Evolutionary conservation across 2,329 filamentous ascomycete species (phyloP).

Genomic region (Trichoderma aggressivum): DNA sequence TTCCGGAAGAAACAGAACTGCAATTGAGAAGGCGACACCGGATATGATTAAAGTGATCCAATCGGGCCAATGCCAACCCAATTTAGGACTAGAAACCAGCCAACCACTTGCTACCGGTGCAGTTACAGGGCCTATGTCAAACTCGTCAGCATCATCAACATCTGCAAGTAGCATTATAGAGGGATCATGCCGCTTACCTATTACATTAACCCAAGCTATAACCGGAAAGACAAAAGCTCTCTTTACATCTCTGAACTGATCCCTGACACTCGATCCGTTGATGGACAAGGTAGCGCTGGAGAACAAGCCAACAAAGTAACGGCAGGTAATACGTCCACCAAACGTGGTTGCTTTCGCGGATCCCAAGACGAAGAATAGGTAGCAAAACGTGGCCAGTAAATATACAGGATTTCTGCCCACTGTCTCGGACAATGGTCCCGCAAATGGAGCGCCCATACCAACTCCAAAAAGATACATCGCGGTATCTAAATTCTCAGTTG

Average conservation of each 20-base stretch:
- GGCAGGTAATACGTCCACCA: slow-evolving; percentile 44
- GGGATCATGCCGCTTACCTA: neutral
- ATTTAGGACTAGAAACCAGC: neutral
- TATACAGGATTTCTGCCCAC: slow-evolving; percentile 49
- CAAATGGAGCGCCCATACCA: slow-evolving; percentile 45
- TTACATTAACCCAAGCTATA: slow-evolving; percentile 44
- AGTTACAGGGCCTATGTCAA: neutral
- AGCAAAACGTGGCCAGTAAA: slow-evolving; percentile 42
- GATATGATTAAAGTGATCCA: slow-evolving; percentile 1
- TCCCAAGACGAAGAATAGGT: slow-evolving; percentile 48
- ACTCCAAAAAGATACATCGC: slow-evolving; percentile 48
- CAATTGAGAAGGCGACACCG: neutral
- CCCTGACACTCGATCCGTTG: slow-evolving; percentile 44
- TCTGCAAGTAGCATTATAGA: neutral
- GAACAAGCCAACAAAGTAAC: slow-evolving; percentile 49
- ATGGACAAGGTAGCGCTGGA: slow-evolving; percentile 34
- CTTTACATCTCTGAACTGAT: slow-evolving; percentile 47
- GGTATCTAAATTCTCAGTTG: slow-evolving; percentile 43
- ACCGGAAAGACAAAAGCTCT: slow-evolving; percentile 48
- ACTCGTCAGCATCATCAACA: neutral
- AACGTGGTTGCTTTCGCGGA: slow-evolving; percentile 46
- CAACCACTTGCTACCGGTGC: neutral
- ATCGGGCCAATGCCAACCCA: neutral
- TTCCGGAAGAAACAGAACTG: neutral
- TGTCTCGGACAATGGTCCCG: slow-evolving; percentile 47